Evolutionary conservation across 805 yeast genomes (phyloP).

Genomic region (Wickerhamiella kazuoi): DNA sequence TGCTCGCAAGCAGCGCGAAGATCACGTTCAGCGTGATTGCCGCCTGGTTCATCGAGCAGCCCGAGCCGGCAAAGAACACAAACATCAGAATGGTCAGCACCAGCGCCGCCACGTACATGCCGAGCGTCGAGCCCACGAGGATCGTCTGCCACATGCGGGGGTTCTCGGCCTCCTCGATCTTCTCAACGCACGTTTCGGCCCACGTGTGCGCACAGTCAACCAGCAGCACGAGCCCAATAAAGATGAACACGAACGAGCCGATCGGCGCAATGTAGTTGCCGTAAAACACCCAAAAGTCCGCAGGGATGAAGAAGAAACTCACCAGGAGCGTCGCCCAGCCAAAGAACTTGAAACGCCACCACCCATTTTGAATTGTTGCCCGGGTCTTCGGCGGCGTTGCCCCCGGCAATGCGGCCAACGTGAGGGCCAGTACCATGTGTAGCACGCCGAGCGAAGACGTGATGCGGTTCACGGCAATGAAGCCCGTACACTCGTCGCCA

Average conservation of each 20-base stretch:
- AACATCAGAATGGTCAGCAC: conserved; percentile 65
- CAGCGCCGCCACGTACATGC: conserved; percentile 63
- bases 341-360: conserved; percentile 65
- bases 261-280: conserved; percentile 80
- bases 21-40: conserved; percentile 66
- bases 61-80: conserved; percentile 58
- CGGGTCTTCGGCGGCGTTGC: conserved; percentile 46
- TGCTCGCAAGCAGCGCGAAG: conserved; percentile 45
- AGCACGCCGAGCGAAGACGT: conserved; percentile 72
- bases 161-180: conserved; percentile 60
- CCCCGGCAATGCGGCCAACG: conserved; percentile 43
- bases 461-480: conserved; percentile 83
- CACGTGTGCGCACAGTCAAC: conserved; percentile 97
- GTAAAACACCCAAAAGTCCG: conserved; percentile 69
- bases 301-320: conserved; percentile 65
- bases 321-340: conserved; percentile 40
- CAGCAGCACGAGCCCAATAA: conserved; percentile 73
- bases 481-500: conserved; percentile 76
- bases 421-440: conserved; percentile 51
- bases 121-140: conserved; percentile 68
- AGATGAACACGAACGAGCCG: conserved; percentile 67
- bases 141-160: conserved; percentile 55
- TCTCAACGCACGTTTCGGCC: conserved; percentile 90
- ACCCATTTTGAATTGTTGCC: conserved; percentile 74
- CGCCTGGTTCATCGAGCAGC: conserved; percentile 78